Conservation (phyloP, 148 eudicot species). For the Talinum fruticosum region DNA sequence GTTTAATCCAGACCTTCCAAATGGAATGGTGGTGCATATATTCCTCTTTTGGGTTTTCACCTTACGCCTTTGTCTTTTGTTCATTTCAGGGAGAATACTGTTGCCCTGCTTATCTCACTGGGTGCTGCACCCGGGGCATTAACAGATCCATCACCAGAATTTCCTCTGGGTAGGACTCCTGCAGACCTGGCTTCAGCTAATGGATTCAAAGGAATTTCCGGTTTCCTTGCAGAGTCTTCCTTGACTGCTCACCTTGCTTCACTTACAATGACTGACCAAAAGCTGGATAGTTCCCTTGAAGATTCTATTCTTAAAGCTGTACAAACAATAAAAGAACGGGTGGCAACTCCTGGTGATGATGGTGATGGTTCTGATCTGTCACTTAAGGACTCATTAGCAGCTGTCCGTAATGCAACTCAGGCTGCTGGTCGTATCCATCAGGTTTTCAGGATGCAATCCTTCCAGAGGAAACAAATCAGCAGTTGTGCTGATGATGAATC, state of each 20-base stretch:
- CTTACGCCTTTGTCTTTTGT: not conserved
- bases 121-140: conserved; percentile 70
- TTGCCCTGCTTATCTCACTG: conserved; percentile 56
- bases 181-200: conserved; percentile 72
- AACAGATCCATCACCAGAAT: conserved; percentile 66
- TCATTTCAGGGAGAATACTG: conserved; percentile 55
- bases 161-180: conserved; percentile 67
- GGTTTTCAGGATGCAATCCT: conserved; percentile 77
- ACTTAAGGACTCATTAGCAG: conserved; percentile 78
- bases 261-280: conserved; percentile 46
- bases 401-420: conserved; percentile 82
- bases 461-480: conserved; percentile 59
- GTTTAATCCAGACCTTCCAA: no score
- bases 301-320: conserved; percentile 17
- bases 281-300: conserved; percentile 16
- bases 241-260: conserved; percentile 57
- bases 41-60: no score
- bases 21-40: no score
- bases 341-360: conserved; percentile 43
- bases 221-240: conserved; percentile 69
- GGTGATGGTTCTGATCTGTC: conserved; percentile 53
- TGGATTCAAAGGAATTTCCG: conserved; percentile 82
- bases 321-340: conserved; percentile 47
- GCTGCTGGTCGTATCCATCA: conserved; percentile 89
- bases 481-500: conserved; percentile 36